A percentile compares a stretch with the other conserved stretches of the same genome.
These are phyloP conservation scores for Clarireedia monteithiana DNA, from an alignment of 2,329 filamentous ascomycete genomes.

Conservation along the genomic window DNA sequence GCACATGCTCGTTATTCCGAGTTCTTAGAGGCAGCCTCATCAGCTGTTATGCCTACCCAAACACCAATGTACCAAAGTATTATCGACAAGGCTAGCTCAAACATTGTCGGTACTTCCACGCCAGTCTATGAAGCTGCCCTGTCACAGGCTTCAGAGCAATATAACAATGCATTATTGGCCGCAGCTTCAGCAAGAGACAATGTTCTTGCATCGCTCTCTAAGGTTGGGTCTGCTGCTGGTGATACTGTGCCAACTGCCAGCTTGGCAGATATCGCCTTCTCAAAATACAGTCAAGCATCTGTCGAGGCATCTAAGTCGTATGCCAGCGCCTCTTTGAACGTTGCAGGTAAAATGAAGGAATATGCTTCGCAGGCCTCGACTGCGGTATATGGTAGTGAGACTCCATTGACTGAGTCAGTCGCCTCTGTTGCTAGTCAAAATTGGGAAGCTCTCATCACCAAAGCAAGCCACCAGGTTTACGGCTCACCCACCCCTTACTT, in stretches of 20 bases:
- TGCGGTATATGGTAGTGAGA: constrained; percentile 33
- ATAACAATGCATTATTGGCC: constrained; percentile 28
- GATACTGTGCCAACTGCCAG: constrained; percentile 32
- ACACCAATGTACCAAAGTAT: constrained; percentile 37
- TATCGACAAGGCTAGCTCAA: constrained; percentile 17
- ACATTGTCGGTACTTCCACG: constrained; percentile 21
- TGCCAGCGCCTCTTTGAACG: constrained; percentile 52
- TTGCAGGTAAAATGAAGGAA: constrained; percentile 28
- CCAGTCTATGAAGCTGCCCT: constrained; percentile 18
- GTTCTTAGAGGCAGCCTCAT: constrained; percentile 65
- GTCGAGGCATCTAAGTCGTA: constrained; percentile 38
- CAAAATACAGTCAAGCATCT: constrained; percentile 36
- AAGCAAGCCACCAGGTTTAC: constrained; percentile 28
- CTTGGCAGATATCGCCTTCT: constrained; percentile 36
- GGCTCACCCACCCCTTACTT: constrained; percentile 28
- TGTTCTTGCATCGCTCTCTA: constrained; percentile 34
- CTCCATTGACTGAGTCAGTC: constrained; percentile 43
- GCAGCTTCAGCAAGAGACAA: constrained; percentile 35
- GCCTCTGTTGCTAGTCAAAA: constrained; percentile 39
- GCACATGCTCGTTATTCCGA: constrained; percentile 74
- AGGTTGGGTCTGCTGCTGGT: constrained; percentile 27
- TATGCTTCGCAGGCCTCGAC: constrained; percentile 29
- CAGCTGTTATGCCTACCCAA: constrained; percentile 56
- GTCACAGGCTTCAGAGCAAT: constrained; percentile 17
- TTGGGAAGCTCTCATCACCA: constrained; percentile 28